A percentile compares a stretch with the other conserved stretches of the same genome.
Conservation (phyloP, 352 stramenopile species). For the Phytophthora pseudosyringae region DNA sequence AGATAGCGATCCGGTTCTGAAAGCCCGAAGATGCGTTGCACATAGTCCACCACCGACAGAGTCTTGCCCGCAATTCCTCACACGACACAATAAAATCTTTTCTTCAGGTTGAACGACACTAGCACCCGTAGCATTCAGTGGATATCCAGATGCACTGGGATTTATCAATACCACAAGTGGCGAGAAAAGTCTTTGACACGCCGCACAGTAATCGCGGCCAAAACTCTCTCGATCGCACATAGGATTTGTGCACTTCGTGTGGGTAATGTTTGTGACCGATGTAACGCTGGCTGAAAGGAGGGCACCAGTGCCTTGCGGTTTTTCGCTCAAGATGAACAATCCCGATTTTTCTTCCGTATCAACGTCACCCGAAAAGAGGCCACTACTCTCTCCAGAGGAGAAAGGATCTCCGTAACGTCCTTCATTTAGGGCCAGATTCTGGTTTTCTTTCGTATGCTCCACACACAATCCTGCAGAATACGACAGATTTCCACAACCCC, state of each 20-base stretch:
- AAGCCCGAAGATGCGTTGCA: slow-evolving; percentile 51
- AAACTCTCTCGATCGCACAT: slow-evolving; percentile 66
- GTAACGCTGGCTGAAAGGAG: slow-evolving; percentile 20
- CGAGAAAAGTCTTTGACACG: slow-evolving; percentile 66
- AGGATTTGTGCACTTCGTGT: slow-evolving; percentile 57
- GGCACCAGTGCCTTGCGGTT: slow-evolving; percentile 21
- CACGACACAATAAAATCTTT: slow-evolving; percentile 45
- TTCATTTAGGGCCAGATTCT: slow-evolving; percentile 22
- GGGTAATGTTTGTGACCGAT: slow-evolving; percentile 9
- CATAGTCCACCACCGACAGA: slow-evolving; percentile 50
- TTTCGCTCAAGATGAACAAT: slow-evolving; percentile 30
- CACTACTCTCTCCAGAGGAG: slow-evolving; percentile 5
- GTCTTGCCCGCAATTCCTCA: slow-evolving; percentile 40
- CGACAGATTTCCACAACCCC: slow-evolving; percentile 49
- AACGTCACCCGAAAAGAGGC: slow-evolving; percentile 11
- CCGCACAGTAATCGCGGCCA: slow-evolving; percentile 63
- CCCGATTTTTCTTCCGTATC: slow-evolving; percentile 42
- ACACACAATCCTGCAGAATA: slow-evolving; percentile 60
- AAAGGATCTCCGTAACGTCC: slow-evolving; percentile 21
- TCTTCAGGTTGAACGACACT: slow-evolving; percentile 19
- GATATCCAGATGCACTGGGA: slow-evolving; percentile 18
- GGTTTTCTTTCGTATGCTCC: slow-evolving; percentile 53
- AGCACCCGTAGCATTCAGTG: slow-evolving; percentile 19
- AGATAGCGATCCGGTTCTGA: slow-evolving; percentile 56
- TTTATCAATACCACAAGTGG: slow-evolving; percentile 57